phyloP scores from a whole-genome alignment of 371 early-diverging fungal genomes.

The Conidiobolus incongruus region DNA sequence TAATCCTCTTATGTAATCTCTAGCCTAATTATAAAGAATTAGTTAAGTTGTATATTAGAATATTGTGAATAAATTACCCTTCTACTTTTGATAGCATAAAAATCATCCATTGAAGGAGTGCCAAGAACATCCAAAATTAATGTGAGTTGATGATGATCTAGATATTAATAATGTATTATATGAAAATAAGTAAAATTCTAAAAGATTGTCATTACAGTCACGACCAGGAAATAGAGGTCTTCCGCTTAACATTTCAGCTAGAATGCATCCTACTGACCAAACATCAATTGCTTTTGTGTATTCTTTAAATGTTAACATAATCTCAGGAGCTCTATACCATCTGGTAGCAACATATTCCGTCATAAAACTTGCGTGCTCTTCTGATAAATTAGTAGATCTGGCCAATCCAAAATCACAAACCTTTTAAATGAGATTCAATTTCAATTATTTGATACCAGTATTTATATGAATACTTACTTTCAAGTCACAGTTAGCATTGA shows the following conservation, averaged over 20 bases:
- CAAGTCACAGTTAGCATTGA: conserved; percentile 95
- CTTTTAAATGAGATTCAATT: conserved; percentile 9
- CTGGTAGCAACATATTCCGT: conserved; percentile 95
- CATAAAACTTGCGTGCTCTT: conserved; percentile 77
- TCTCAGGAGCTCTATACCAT: too few species aligned
- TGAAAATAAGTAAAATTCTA: conserved; percentile 10
- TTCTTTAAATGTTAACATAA: conserved; percentile 84
- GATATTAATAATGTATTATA: background rate
- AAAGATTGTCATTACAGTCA: conserved; percentile 35
- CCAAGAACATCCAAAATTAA: conserved; percentile 92
- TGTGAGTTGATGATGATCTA: conserved; percentile 89
- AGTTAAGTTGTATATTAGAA: background rate
- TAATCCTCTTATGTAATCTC: conserved; percentile 76
- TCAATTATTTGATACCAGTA: background rate
- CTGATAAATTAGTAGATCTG: conserved; percentile 66
- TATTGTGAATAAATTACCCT: conserved; percentile 16
- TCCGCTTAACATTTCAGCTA: conserved; percentile 87
- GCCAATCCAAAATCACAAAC: conserved; percentile 92
- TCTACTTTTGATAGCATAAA: conserved; percentile 51
- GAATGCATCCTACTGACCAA: conserved; percentile 94
- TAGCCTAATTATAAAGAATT: conserved; percentile 20
- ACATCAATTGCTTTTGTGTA: conserved; percentile 95
- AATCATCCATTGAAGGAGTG: conserved; percentile 82
- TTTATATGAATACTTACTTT: conserved; percentile 22
- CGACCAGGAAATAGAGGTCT: conserved; percentile 77